Evolutionary conservation across 805 yeast species (phyloP), one percentile per base, ranked within the genome.

Genomic region (Wickerhamomyces tratensis): DNA sequence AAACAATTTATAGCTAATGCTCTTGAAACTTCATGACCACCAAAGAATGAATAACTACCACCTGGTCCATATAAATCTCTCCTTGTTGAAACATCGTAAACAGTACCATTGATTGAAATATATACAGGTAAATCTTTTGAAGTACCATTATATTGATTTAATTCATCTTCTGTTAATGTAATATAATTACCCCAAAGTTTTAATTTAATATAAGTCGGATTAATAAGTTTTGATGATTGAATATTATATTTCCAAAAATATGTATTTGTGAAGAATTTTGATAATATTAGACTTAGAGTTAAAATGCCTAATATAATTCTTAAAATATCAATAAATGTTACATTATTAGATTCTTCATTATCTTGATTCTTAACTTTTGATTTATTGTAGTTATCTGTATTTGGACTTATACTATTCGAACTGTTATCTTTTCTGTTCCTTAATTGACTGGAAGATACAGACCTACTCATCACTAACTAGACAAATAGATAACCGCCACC

Each of bases 1-100:
- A 78, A 68, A 49, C 82, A 77, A 6, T 82, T 82, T 1, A 80
- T 77, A 3, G 73, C 76, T 43, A 69, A 71, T n/a, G 77, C 76
- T 36, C 82, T 57, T 2, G 82, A 74, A 40, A 68, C 61, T 54
- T 78, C 85, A 40, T 54, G 61, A 0, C 84, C 85, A 14, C 73
- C 68, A 49, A 78, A 67, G 33, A 64, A 56, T 6, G 59, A 44
- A 51, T 78, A 78, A 1, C 69, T 52, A 0, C 77, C 77, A 2
- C 60, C 58, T 0, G 73, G 71, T 0, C 76, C 77, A 53, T 78
- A 78, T 4, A 72, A 51, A 1, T 49, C 58, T 13, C 60, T 54
- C 4, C 71, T 61, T 1, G 62, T 50, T 5, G 69, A 60, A 7
- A 78, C 84, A 51, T 78, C 84, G 53, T 64, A 78, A 0, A 78